phyloP scores from a whole-genome alignment of 2,329 filamentous ascomycete species.

The Plectosphaerella plurivora region DNA sequence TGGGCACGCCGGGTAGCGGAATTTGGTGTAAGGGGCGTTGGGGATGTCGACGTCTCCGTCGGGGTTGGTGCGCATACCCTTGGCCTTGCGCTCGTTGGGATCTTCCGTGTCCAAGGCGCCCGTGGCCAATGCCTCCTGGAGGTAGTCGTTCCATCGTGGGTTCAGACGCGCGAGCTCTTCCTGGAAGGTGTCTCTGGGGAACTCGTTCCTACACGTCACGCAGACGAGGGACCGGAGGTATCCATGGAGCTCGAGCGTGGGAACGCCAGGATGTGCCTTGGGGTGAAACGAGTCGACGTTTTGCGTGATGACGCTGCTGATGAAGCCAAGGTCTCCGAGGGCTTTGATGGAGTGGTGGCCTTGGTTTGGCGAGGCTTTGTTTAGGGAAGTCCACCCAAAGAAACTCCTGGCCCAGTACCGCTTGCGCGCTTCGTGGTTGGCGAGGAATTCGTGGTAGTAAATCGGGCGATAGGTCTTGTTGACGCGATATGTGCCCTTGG shows the following conservation, averaged over 20 bases:
- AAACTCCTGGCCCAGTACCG: conserved; percentile 96
- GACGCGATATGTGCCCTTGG: conserved; percentile 85
- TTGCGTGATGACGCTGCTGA: conserved; percentile 81
- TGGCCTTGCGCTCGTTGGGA: conserved; percentile 60
- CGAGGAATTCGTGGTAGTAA: conserved; percentile 85
- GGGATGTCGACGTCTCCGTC: conserved; percentile 93
- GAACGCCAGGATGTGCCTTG: conserved; percentile 66
- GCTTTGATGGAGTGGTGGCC: conserved; percentile 84
- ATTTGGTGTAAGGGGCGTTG: conserved; percentile 80
- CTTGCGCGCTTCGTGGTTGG: conserved; percentile 78
- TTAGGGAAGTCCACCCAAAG: conserved; percentile 81
- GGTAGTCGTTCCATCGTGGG: conserved; percentile 76
- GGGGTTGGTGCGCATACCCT: conserved; percentile 79
- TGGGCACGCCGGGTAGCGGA: conserved; percentile 87
- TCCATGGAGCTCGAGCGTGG: conserved; percentile 84
- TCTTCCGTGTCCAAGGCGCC: conserved; percentile 78
- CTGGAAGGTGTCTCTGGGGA: conserved; percentile 72
- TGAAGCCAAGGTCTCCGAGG: conserved; percentile 78
- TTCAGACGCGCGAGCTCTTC: conserved; percentile 71
- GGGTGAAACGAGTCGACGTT: conserved; percentile 96
- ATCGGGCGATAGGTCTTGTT: conserved; percentile 90
- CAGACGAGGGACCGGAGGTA: conserved; percentile 81
- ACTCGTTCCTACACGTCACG: conserved; percentile 69
- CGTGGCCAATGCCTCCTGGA: conserved; percentile 64
- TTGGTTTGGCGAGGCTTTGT: conserved; percentile 73